Evolutionary conservation across 352 stramenopile species (phyloP), one percentile per base, ranked within the genome.

Genomic region (Pythium rishiriense): DNA sequence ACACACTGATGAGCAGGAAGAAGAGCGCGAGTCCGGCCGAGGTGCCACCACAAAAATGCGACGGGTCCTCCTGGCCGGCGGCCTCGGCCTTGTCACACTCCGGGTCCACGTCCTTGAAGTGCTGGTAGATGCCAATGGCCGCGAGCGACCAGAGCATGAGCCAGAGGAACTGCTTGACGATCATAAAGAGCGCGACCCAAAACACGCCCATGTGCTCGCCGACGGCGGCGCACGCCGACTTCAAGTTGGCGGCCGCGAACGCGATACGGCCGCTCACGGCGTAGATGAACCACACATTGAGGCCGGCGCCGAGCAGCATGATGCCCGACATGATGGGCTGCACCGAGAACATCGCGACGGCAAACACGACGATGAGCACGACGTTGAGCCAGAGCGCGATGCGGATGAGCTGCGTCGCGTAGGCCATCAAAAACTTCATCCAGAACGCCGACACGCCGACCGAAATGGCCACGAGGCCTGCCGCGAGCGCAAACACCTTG

Each of bases 281-380:
- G 53, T 78, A 91, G 54, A 95, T 93, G 62, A 76, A 94, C 66
- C 86, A 94, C 26, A 94, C 83, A 67, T 94, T 94, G 49, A 94
- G 73, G 3, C 72, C 80, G 2, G 82, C 86, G 62, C 88, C 53
- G 4, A 73, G 11, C 4, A 93, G 62, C 49, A 90, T 86, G 21
- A 90, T 35, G 4, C 88, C 69, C 21, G 75, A 74, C 25, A 84
- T 79, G 65, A 90, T 79, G 0, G 75, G 70, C 42, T 84, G 89
- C 22, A 87, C 83, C 11, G 75, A 74, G 50, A 95, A 85, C 25
- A 79, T 86, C 19, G 74, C 56, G 39, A 89, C 43, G 8, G 84
- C 86, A 51, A 90, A 90, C 24, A 67, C 73, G 41, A 93, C 64
- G 31, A 90, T 74, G 53, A 93, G 66, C 10, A 59, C 78, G 28